Conservation (phyloP, 805 yeast species). For the Zygotorulaspora florentina region DNA sequence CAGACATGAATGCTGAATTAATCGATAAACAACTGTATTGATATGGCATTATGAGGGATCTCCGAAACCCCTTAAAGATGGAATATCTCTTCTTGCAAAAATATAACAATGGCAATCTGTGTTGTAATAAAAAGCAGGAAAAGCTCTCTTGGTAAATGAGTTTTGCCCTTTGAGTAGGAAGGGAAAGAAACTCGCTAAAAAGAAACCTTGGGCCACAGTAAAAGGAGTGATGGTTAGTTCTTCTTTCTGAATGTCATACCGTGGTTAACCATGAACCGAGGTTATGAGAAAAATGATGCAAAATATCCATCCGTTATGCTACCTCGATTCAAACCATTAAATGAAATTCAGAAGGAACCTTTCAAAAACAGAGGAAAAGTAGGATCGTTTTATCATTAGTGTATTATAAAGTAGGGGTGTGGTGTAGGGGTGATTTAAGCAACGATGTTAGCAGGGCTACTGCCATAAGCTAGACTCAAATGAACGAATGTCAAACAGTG, state of each 20-base stretch:
- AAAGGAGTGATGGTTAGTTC: not conserved
- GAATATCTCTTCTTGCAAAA: not conserved
- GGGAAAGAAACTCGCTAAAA: constrained; percentile 14
- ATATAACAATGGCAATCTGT: not conserved
- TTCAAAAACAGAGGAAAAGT: not conserved
- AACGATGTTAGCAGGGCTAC: not conserved
- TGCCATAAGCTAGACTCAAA: no score
- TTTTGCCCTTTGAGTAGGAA: constrained; percentile 13
- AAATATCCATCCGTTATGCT: constrained; percentile 7
- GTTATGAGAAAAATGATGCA: constrained; percentile 2
- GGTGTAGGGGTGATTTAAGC: constrained; percentile 13
- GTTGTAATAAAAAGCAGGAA: not conserved
- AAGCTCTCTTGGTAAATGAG: constrained; percentile 10
- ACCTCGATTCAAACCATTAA: constrained; percentile 13
- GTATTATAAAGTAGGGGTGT: constrained; percentile 8
- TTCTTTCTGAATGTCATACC: not conserved
- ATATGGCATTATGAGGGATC: not conserved
- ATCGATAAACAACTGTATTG: not conserved
- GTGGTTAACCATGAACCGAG: constrained; percentile 14
- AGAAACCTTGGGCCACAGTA: constrained; percentile 7
- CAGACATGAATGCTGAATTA: not conserved
- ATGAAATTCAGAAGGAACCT: not conserved
- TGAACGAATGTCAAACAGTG: no score
- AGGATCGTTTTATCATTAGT: not conserved
- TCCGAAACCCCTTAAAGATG: not conserved